A percentile compares a stretch with the other conserved stretches of the same genome.
Conservation (phyloP, 129 eudicot genomes). For the Pittosporum tobira region DNA sequence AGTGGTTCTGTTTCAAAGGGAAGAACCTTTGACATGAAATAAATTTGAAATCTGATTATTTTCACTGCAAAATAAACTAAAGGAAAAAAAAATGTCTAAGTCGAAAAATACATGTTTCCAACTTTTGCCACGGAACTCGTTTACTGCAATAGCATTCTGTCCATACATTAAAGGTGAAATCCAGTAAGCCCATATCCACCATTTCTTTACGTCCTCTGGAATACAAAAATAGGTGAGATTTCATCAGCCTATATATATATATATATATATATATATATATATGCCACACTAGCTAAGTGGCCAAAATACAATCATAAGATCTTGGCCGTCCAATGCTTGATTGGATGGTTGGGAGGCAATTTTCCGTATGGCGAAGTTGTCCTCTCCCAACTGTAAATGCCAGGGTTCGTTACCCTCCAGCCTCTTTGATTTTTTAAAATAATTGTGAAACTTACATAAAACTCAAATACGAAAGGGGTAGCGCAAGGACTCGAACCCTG, state of each 20-base stretch:
- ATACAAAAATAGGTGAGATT: neutral
- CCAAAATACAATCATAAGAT: too few relatives aligned
- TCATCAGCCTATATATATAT: neutral
- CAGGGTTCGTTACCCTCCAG: too few relatives aligned
- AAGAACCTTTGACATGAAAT: conserved; percentile 15
- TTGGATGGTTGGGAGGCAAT: too few relatives aligned
- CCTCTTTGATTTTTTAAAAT: too few relatives aligned
- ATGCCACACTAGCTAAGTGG: too few relatives aligned
- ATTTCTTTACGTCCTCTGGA: conserved; percentile 30
- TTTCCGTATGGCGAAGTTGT: too few relatives aligned
- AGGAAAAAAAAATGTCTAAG: conserved; percentile 1
- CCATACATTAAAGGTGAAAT: conserved; percentile 59
- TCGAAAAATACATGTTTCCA: conserved; percentile 20
- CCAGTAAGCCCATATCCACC: conserved; percentile 66
- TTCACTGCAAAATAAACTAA: neutral
- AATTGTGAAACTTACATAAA: too few relatives aligned
- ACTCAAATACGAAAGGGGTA: too few relatives aligned
- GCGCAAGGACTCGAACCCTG: too few relatives aligned
- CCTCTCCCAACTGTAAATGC: too few relatives aligned
- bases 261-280: too few relatives aligned
- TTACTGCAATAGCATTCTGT: conserved; percentile 40
- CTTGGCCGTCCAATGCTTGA: too few relatives aligned
- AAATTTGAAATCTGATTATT: neutral
- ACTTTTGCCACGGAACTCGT: conserved; percentile 49
- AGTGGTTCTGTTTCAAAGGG: conserved; percentile 17